Percentiles rank a stretch among this genome's conserved stretches.
phyloP scores from a whole-genome alignment of 768 basidiomycete genomes.

The Amanita subjunquillea region DNA sequence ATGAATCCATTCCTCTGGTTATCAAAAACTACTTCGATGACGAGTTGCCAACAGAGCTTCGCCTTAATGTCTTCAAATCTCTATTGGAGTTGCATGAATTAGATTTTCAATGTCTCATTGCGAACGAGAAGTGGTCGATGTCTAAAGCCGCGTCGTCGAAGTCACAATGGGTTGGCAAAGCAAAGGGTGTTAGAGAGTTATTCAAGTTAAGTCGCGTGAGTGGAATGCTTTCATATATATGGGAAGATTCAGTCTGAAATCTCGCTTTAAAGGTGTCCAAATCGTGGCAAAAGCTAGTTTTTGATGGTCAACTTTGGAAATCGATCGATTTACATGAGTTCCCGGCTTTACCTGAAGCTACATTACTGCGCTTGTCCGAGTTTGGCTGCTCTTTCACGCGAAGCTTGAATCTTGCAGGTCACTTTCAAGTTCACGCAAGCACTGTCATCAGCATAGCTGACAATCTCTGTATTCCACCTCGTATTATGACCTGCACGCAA shows the following conservation, averaged over 20 bases:
- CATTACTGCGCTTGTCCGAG: conserved; percentile 43
- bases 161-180: conserved; percentile 66
- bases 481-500: conserved; percentile 43
- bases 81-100: conserved; percentile 49
- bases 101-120: conserved; percentile 38
- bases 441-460: conserved; percentile 43
- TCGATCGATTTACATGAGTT: conserved; percentile 54
- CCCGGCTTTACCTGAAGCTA: conserved; percentile 38
- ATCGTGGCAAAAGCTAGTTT: conserved; percentile 62
- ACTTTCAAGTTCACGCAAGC: conserved; percentile 36
- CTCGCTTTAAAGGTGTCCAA: conserved; percentile 47
- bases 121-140: conserved; percentile 47
- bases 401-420: conserved; percentile 53
- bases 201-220: conserved; percentile 73
- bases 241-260: background rate
- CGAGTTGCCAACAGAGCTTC: conserved; percentile 61
- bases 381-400: conserved; percentile 56
- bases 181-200: conserved; percentile 67
- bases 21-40: conserved; percentile 59
- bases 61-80: conserved; percentile 43
- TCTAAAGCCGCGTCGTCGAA: conserved; percentile 49
- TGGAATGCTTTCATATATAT: conserved; percentile 10
- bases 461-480: conserved; percentile 35
- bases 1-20: conserved; percentile 37
- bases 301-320: conserved; percentile 85